Evolutionary conservation across 768 basidiomycete species (phyloP).

Genomic region (Austroboletus festivus): DNA sequence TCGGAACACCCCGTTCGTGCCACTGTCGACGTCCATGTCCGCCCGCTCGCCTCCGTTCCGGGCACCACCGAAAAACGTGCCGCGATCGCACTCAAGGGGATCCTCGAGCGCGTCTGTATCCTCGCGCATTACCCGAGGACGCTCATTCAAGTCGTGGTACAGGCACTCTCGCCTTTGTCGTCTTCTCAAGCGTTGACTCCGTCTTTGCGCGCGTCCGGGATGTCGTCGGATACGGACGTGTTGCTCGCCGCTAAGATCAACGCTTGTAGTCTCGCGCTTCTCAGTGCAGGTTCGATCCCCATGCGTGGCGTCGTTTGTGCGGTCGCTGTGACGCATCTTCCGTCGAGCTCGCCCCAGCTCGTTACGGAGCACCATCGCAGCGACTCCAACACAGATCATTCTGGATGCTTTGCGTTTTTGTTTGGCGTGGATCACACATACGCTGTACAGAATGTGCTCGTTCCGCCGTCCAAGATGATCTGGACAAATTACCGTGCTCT

Average conservation of each 20-base stretch:
- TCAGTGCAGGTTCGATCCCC: slow-evolving; percentile 68
- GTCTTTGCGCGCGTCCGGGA: too few relatives aligned
- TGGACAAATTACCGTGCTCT: slow-evolving; percentile 23
- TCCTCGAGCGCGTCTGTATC: slow-evolving; percentile 61
- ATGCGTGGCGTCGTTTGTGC: slow-evolving; percentile 77
- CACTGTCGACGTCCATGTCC: slow-evolving; percentile 69
- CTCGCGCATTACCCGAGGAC: slow-evolving; percentile 68
- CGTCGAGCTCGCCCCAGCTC: slow-evolving; percentile 24
- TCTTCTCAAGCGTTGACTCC: too few relatives aligned
- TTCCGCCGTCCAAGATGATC: slow-evolving; percentile 28
- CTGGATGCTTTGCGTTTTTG: slow-evolving; percentile 72
- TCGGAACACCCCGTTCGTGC: slow-evolving; percentile 70
- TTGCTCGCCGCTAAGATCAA: slow-evolving; percentile 68
- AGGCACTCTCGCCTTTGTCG: slow-evolving; percentile 41
- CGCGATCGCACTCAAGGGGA: slow-evolving; percentile 49
- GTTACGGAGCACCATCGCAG: slow-evolving; percentile 55
- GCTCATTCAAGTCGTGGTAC: slow-evolving; percentile 74
- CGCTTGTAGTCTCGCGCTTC: slow-evolving; percentile 61
- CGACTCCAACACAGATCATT: slow-evolving; percentile 29
- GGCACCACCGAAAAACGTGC: slow-evolving; percentile 67
- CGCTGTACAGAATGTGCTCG: background rate
- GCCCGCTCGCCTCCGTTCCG: slow-evolving; percentile 67
- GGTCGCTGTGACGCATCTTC: slow-evolving; percentile 48
- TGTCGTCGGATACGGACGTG: slow-evolving; percentile 28
- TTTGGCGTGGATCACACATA: slow-evolving; percentile 26